Base-by-base conservation (phyloP, 1,284 basidiomycete species). In the Melampsora larici-populina region DNA sequence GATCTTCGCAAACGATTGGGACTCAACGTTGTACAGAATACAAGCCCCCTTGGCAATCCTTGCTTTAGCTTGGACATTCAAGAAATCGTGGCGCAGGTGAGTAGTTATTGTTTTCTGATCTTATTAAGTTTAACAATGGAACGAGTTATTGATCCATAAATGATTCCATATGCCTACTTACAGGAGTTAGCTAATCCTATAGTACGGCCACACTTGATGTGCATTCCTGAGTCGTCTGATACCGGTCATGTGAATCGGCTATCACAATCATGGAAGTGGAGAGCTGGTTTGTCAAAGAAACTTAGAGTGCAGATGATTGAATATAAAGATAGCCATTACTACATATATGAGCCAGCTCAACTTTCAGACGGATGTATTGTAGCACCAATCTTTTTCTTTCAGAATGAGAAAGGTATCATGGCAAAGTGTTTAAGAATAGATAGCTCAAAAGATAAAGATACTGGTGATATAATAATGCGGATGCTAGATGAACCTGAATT, bases 251-350 rank as follows among this genome's bases (percentile, higher is more conserved):
- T 55, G 18, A 55, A 55, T 55, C 13, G 24, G 17, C 51, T 21
- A 55, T 55, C 51, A 21, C 51, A 55, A 55, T 55, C 24, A 24
- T 55, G 51, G 51, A 55, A 55, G 51, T 55, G 51, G 51, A 55
- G 24, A 55, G 51, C 17, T 4, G 51, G 51, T 5, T 21, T 55
- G 51, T 55, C 51, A 55, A 55, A 55, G 24, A 55, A 55, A 6
- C 51, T 55, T 24, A 55, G 24, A 15, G 51, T 55, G 17, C 51
- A 55, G 24, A 55, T 55, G 51, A 55, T 55, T 55, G 51, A 55
- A 24, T 55, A 3, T 55, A 24, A 55, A 3, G 17, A 55, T 55
- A 55, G 24, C 17, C 51, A 55, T 55, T 55, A 55, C 51, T 55
- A 55, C 13, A 55, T 55, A 21, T 55, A 55, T 13, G 51, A 55